Base-by-base conservation (phyloP, 768 basidiomycete species). In the Pleurotus ostreatus region DNA sequence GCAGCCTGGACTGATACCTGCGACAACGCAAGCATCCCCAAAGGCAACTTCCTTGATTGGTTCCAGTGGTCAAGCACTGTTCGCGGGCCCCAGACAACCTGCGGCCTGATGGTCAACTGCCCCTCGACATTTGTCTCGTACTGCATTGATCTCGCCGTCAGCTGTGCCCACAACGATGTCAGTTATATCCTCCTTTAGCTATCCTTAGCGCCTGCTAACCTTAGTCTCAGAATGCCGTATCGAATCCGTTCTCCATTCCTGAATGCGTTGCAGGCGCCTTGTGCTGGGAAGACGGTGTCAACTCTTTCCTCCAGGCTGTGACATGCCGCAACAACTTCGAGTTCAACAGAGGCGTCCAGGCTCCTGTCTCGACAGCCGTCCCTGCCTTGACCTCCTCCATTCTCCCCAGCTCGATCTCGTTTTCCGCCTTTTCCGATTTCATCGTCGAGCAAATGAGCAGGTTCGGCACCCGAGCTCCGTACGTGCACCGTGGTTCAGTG, bases 21-120 rank as follows among this genome's bases (percentile, higher is more conserved):
- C 38, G 48, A 51, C 15, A 57, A 43, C 15, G 59, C 55, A 18
- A 44, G 41, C 26, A 55, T 60, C 5, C 59, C 56, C 0, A 47
- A 53, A 5, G 20, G 52, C 15, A 60, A 60, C 30, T 54, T 60
- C 37, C 41, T 60, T 5, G 59, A 60, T 34, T 57, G 59, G 59
- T 60, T 60, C 56, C 59, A 57, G 46, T 60, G 47, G 16, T 60
- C 41, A 30, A 60, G 59, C 34, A 39, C 56, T 1, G 59, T 60
- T 2, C 20, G 16, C 16, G 56, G 59, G 3, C 59, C 59, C 22
- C 51, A 44, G 1, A 60, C 59, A 22, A 57, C 56, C 3, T 57
- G 59, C 15, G 40, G 30, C 13, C 41, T 30, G 9, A 16, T 60
- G 22, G 30, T 18, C 2, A 55, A 45, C 22, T 60, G 59, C 23